phyloP scores from a whole-genome alignment of 2,329 filamentous ascomycete genomes.

The Xylaria sp. region DNA sequence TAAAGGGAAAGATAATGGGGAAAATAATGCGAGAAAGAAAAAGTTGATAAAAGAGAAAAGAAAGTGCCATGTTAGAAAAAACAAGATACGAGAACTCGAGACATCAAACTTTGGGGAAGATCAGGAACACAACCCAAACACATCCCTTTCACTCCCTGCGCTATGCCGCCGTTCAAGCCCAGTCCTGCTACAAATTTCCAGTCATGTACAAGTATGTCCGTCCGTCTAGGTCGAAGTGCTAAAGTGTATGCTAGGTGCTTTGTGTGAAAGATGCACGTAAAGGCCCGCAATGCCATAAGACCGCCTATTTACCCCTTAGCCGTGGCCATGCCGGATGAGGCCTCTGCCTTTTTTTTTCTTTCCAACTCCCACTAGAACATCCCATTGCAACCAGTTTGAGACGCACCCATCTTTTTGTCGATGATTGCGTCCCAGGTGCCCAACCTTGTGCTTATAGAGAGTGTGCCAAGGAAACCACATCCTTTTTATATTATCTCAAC shows the following conservation, averaged over 20 bases:
- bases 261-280: constrained; percentile 44
- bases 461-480: constrained; percentile 46
- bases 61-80: constrained; percentile 43
- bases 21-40: constrained; percentile 28
- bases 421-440: constrained; percentile 27
- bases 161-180: constrained; percentile 51
- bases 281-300: constrained; percentile 40
- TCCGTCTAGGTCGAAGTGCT: constrained; percentile 46
- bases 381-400: constrained; percentile 43
- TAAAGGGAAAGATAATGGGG: constrained; percentile 30
- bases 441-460: constrained; percentile 18
- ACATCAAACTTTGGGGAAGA: constrained; percentile 41
- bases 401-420: constrained; percentile 39
- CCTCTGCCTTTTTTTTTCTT: constrained; percentile 52
- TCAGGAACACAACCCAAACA: constrained; percentile 50
- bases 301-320: constrained; percentile 40
- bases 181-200: constrained; percentile 48
- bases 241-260: constrained; percentile 48
- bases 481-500: constrained; percentile 55
- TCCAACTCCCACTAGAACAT: constrained; percentile 55
- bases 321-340: constrained; percentile 42
- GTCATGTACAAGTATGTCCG: constrained; percentile 50
- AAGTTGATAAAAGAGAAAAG: constrained; percentile 28
- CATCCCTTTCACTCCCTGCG: constrained; percentile 52
- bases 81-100: constrained; percentile 44